Base-by-base conservation (phyloP, 768 basidiomycete genomes). In the Amanita pseudoporphyria region DNA sequence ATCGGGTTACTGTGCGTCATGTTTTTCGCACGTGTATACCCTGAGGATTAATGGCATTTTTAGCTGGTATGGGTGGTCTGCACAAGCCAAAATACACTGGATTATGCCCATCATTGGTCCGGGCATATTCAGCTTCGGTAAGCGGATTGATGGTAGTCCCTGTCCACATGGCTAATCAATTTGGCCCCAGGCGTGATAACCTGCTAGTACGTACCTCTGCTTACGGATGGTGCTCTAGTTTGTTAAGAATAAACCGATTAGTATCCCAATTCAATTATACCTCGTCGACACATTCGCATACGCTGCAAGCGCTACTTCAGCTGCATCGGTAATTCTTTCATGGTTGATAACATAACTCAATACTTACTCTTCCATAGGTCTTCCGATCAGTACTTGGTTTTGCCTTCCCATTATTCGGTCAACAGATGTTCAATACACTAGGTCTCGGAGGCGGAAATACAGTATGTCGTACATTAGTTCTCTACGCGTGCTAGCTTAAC, bases 21-120 rank as follows among this genome's bases (percentile, higher is more conserved):
- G 13, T 14, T 12, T 37, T 9, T 24, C 14, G n/a, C 13, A 32
- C 6, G 35, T 16, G 28, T 13, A 13, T 6, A 9, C 0, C n/a
- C 26, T 28, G 7, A 28, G 26, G 3, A 28, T 28, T 7, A 28
- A 28, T 28, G 3, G 26, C 26, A 28, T 7, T 28, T n/a, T n/a
- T 40, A 75, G 73, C 57, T 85, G 85, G 85, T 88, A 84, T 57
- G 86, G 86, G n/a, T 88, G 85, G 86, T 83, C 84, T n/a, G 85
- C 84, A 3, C 67, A 82, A 51, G 76, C 77, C 0, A 64, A 64
- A 41, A 54, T 77, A 0, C 84, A 87, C 56, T 87, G 83, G 84
- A 83, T 87, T 30, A 80, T 87, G 80, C 85, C 85, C 16, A 83
- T 87, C 53, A 66, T 74, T 44, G 81, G 80, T 4, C 71, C 83